Evolutionary conservation across 805 yeast genomes (phyloP).

Genomic region (Sugiyamaella smithiae): DNA sequence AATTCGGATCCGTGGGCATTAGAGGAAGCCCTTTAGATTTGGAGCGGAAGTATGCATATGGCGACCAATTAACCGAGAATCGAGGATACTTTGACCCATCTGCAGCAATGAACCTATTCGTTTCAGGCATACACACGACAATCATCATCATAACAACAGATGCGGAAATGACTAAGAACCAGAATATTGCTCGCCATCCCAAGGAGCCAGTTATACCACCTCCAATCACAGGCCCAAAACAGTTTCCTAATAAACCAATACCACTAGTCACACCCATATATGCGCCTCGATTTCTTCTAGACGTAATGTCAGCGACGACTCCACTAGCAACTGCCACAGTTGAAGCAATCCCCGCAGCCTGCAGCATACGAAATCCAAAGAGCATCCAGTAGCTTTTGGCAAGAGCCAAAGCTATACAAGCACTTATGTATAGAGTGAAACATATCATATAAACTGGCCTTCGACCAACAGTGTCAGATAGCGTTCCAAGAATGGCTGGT

Average conservation of each 20-base stretch:
- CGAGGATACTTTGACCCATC: constrained; percentile 64
- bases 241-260: constrained; percentile 65
- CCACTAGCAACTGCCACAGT: constrained; percentile 69
- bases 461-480: constrained; percentile 72
- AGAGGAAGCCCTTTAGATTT: constrained; percentile 26
- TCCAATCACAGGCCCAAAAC: constrained; percentile 74
- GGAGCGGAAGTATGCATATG: constrained; percentile 24
- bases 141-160: constrained; percentile 40
- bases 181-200: constrained; percentile 64
- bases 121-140: constrained; percentile 62
- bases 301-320: constrained; percentile 69
- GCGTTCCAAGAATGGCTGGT: constrained; percentile 64
- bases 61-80: constrained; percentile 24
- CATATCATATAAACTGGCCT: constrained; percentile 62
- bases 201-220: constrained; percentile 45
- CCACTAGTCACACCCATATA: constrained; percentile 66
- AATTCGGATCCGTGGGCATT: constrained; percentile 19
- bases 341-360: constrained; percentile 76
- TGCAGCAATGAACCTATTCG: constrained; percentile 68
- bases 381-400: constrained; percentile 57
- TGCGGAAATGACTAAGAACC: constrained; percentile 68
- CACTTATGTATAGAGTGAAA: constrained; percentile 52
- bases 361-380: constrained; percentile 67
- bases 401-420: constrained; percentile 65
- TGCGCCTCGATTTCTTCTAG: constrained; percentile 64